Percentiles rank a stretch among this genome's conserved stretches.
These are phyloP conservation scores for cucumber (Cucumis sativus) DNA, from an alignment of 306 rosid species.

Conservation along the genomic window DNA sequence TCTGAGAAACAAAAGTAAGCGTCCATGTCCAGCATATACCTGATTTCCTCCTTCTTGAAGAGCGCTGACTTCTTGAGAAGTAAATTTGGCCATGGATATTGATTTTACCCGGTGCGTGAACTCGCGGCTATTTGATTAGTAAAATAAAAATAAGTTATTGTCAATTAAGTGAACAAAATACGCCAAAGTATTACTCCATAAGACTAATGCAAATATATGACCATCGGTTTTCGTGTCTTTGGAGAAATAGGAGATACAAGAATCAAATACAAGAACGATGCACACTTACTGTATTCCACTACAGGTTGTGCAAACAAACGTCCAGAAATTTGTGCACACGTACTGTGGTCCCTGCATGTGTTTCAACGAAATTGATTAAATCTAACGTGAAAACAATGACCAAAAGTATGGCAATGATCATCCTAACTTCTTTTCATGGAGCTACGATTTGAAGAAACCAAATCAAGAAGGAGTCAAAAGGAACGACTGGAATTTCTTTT, in stretches of 20 bases:
- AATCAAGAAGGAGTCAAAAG: background rate
- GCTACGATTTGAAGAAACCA: background rate
- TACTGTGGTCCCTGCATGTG: slow-evolving; percentile 86
- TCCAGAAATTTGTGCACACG: slow-evolving; percentile 97
- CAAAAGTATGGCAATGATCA: background rate
- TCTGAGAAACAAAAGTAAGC: slow-evolving; percentile 4
- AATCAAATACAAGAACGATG: slow-evolving; percentile 3
- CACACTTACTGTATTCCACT: slow-evolving; percentile 99
- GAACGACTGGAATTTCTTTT: background rate
- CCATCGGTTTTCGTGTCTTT: background rate
- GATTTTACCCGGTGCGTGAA: slow-evolving; percentile 92
- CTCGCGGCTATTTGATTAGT: slow-evolving; percentile 56
- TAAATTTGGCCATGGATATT: slow-evolving; percentile 90
- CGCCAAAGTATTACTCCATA: slow-evolving; percentile 4
- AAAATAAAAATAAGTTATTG: background rate
- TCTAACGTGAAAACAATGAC: slow-evolving; percentile 5
- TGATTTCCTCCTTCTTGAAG: slow-evolving; percentile 98
- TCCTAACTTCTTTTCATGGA: background rate
- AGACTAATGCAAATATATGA: background rate
- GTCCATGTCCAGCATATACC: slow-evolving; percentile 25
- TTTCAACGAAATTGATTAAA: background rate
- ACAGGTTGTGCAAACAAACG: slow-evolving; percentile 89
- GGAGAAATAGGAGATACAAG: background rate
- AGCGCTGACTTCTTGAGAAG: slow-evolving; percentile 84
- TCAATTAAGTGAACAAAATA: slow-evolving; percentile 7